Percentiles rank a stretch among this genome's conserved stretches.
Evolutionary conservation across 2,329 filamentous ascomycete genomes (phyloP).

Genomic region (Cephalotrichum gorgonifer): DNA sequence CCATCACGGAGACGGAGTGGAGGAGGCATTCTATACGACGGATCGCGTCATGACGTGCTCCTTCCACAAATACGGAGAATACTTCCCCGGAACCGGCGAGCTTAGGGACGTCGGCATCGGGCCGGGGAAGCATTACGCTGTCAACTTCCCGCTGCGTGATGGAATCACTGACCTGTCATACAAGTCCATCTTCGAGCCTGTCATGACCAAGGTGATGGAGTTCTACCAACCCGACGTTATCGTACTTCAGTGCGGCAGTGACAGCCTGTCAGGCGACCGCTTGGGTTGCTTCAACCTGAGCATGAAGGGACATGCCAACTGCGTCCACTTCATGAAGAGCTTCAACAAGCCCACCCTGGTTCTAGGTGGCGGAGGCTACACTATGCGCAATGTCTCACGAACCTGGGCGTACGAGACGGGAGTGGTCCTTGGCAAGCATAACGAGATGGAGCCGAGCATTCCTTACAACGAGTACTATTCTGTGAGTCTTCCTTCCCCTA

Average conservation of each 20-base stretch:
- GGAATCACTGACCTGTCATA: conserved; percentile 87
- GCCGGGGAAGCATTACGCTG: conserved; percentile 75
- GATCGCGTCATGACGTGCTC: conserved; percentile 89
- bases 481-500: conserved; percentile 25
- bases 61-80: conserved; percentile 95
- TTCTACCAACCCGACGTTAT: conserved; percentile 87
- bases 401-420: conserved; percentile 98
- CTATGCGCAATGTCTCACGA: conserved; percentile 90
- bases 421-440: conserved; percentile 62
- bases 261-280: conserved; percentile 87
- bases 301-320: conserved; percentile 91
- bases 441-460: conserved; percentile 65
- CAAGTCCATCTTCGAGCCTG: conserved; percentile 81
- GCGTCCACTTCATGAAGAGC: conserved; percentile 82
- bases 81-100: conserved; percentile 87
- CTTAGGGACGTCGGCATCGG: conserved; percentile 81
- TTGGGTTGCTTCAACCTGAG: conserved; percentile 96
- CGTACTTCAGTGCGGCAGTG: conserved; percentile 90
- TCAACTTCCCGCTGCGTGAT: conserved; percentile 86
- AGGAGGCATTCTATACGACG: conserved; percentile 87
- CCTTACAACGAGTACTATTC: conserved; percentile 96
- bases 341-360: conserved; percentile 82
- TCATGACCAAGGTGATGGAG: conserved; percentile 76
- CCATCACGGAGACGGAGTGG: conserved; percentile 86
- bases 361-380: conserved; percentile 91